Evolutionary conservation across 768 basidiomycete species (phyloP).

Genomic region (Antrodiella citrinella): DNA sequence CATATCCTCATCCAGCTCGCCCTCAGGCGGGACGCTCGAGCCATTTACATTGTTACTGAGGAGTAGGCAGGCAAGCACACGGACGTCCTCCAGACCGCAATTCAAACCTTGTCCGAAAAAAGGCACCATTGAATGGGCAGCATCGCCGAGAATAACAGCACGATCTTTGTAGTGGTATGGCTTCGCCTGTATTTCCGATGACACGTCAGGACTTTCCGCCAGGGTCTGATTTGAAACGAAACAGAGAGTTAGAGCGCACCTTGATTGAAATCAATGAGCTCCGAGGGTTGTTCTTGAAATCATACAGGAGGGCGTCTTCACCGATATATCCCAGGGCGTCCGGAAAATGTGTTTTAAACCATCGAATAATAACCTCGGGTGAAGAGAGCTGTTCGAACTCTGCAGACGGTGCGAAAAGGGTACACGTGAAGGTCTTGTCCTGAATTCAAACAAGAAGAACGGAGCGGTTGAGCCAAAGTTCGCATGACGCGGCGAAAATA

Average conservation of each 20-base stretch:
- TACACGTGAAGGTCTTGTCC: slow-evolving; percentile 98
- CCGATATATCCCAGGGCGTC: slow-evolving; percentile 86
- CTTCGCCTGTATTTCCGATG: slow-evolving; percentile 45
- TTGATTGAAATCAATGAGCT: slow-evolving; percentile 89
- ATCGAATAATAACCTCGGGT: slow-evolving; percentile 48
- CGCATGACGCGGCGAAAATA: slow-evolving; percentile 10
- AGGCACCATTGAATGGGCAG: slow-evolving; percentile 98
- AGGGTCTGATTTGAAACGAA: slow-evolving; percentile 2
- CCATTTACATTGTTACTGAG: slow-evolving; percentile 60
- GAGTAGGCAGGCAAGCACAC: slow-evolving; percentile 73
- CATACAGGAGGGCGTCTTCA: slow-evolving; percentile 63
- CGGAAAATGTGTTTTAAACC: slow-evolving; percentile 82
- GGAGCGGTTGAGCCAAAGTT: slow-evolving; percentile 7
- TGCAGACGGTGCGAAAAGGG: slow-evolving; percentile 80
- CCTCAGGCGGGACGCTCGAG: slow-evolving; percentile 27
- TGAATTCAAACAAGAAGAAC: slow-evolving; percentile 25
- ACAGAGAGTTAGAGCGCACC: slow-evolving; percentile 39
- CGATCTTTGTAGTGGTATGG: slow-evolving; percentile 91
- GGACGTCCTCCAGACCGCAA: slow-evolving; percentile 95
- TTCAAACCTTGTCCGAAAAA: slow-evolving; percentile 97
- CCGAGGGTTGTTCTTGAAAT: slow-evolving; percentile 79
- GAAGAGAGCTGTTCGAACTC: slow-evolving; percentile 63
- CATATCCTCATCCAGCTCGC: slow-evolving; percentile 45
- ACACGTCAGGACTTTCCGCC: not conserved
- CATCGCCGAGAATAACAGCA: slow-evolving; percentile 85